Evolutionary conservation across 441 rosid species (phyloP), one percentile per base, ranked within the genome.

Genomic region (Hura crepitans): DNA sequence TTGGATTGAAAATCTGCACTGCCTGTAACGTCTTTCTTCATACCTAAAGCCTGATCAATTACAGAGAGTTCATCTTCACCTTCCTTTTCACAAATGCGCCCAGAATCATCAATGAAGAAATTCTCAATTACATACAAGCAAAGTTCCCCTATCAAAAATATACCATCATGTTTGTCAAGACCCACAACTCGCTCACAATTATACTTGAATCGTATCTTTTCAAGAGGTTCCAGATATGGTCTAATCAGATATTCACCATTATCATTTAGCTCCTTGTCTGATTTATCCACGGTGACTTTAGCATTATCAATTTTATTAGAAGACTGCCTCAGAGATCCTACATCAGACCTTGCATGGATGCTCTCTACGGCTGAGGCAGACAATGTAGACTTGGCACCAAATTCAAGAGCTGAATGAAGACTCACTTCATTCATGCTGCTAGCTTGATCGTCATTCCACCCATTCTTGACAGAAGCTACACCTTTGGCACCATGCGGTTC

Each of bases 21-120:
- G 66, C 93, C 76, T 64, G 83, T 82, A 64, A 61, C 83, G 85
- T 94, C 98, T 84, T 88, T 92, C 88, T 88, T 90, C 46, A 96
- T 99, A 79, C 99, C 99, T 83, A 96, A 85, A 61, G 99, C 99
- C 87, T 92, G 99, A 83, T 96, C 99, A 82, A 96, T 96, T 69
- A 96, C 90, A 53, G 99, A 96, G 86, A 96, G 92, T 75, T 92
- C 98, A 81, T 94, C 97, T 86, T 91, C 97, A 39, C 85, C 85
- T 84, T 94, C 96, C 88, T 96, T 96, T 82, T 96, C 99, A 83
- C 93, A 92, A 50, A 96, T 89, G 86, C 92, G 82, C 69, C 93
- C 98, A 65, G 90, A 83, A 33, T 85, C 83, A 56, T 94, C 97
- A 57, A 96, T 91, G 75, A 82, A 96, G 67, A 96, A 94, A 76